phyloP scores from a whole-genome alignment of 106 monocot genomes.

The Allium cepa region DNA sequence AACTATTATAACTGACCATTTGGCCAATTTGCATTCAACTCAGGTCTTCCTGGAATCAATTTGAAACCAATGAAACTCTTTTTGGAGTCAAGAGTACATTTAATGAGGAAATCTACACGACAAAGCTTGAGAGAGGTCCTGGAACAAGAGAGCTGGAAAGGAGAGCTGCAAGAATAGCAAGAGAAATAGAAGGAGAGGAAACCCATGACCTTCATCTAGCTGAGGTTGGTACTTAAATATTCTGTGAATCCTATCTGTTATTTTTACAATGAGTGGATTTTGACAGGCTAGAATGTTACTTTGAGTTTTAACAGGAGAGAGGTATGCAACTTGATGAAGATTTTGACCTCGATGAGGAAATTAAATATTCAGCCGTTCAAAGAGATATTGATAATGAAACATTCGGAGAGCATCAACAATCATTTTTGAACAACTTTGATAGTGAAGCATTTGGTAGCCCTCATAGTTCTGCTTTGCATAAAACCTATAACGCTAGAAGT shows the following conservation, averaged over 20 bases:
- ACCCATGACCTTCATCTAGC: conserved; percentile 81
- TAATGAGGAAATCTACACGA: conserved; percentile 93
- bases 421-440: conserved; percentile 16
- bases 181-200: conserved; percentile 90
- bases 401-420: conserved; percentile 18
- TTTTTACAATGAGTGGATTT: neutral
- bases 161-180: conserved; percentile 80
- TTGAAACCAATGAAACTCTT: conserved; percentile 71
- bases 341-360: conserved; percentile 82
- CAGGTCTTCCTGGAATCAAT: conserved; percentile 64
- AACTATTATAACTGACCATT: too few species aligned
- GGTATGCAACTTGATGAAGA: conserved; percentile 52
- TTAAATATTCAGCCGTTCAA: conserved; percentile 74
- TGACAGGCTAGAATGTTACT: neutral
- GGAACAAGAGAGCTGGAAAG: conserved; percentile 67
- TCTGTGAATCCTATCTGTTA: conserved; percentile 9
- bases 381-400: conserved; percentile 45
- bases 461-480: conserved; percentile 8
- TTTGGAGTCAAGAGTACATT: conserved; percentile 99
- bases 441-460: conserved; percentile 24
- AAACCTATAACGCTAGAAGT: conserved; percentile 19
- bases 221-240: conserved; percentile 27
- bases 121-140: conserved; percentile 94
- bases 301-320: conserved; percentile 65
- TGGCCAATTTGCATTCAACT: too few species aligned